A percentile compares a stretch with the other conserved stretches of the same genome.
These are phyloP conservation scores for Rhododendron ovatum DNA, from an alignment of 148 eudicot species.

Conservation along the genomic window DNA sequence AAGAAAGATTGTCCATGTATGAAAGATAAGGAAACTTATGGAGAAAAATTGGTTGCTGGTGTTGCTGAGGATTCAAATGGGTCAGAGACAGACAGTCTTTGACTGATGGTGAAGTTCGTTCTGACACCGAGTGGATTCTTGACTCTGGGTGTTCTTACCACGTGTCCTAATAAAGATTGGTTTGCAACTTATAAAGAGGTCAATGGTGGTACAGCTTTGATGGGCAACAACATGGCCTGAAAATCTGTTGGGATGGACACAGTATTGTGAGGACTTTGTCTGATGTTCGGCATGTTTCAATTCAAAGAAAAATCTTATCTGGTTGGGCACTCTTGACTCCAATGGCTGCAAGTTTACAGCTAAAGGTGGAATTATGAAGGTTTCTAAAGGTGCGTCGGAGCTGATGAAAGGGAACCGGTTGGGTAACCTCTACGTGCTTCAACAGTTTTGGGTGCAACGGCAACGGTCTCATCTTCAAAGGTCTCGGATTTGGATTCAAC, in stretches of 20 bases:
- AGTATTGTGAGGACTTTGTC: background rate
- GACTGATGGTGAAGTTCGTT: too few relatives aligned
- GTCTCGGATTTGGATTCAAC: background rate
- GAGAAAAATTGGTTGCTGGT: background rate
- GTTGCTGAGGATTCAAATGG: background rate
- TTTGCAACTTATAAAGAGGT: background rate
- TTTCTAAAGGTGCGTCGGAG: background rate
- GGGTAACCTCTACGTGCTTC: background rate
- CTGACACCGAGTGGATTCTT: background rate
- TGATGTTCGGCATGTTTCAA: background rate
- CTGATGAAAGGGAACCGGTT: background rate
- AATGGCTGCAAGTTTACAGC: background rate
- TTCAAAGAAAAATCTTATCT: conserved; percentile 8
- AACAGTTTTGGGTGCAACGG: background rate
- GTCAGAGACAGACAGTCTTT: background rate
- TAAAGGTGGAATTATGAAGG: background rate
- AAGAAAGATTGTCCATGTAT: background rate
- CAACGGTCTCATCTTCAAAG: background rate
- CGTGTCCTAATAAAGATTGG: background rate
- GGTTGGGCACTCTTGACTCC: background rate
- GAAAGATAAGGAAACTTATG: background rate
- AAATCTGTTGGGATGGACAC: background rate
- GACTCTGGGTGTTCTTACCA: background rate
- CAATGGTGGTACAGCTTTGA: background rate
- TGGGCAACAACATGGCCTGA: background rate